Base-by-base conservation (phyloP, 2,329 filamentous ascomycete genomes). In the Penicillium sp. region DNA sequence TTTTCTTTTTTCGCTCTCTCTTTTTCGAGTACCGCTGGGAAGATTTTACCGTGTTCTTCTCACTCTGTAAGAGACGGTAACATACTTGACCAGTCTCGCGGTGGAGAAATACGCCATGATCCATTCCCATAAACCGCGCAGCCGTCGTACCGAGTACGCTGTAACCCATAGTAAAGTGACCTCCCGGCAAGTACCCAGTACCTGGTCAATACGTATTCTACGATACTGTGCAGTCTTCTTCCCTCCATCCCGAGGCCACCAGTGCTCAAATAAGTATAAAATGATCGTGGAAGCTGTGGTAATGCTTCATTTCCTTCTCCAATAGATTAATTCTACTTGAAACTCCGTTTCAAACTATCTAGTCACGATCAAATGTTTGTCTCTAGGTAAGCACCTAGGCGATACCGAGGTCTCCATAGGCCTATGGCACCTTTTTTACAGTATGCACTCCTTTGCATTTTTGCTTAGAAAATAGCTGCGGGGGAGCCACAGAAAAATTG, bases 101-200 rank as follows among this genome's bases (percentile, higher is more conserved):
- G 55, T 62, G 57, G 57, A 60, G 51, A 44, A 55, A 41, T 46
- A 41, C 48, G 46, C 48, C 50, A 48, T 44, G 46, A 53, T 55
- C 51, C 54, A 39, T 48, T 50, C 52, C 49, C 48, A 45, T 56
- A 55, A 60, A 56, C 48, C 52, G 56, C 58, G 53, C 55, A 58
- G 39, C 50, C 45, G 48, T 54, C 44, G 57, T 57, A 62, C 48
- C 42, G 39, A 43, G 43, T 62, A 57, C 58, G 18, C 43, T 35
- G 55, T 47, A 48, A 30, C n/a, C 25, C 46, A 58, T 58, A 55
- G 46, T 55, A 46, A 56, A 51, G 40, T 45, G 35, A 44, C 48
- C 36, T 48, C 28, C 8, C 24, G n/a, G 31, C 28, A 51, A 51
- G 58, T 58, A 53, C 14, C 47, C 28, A 45, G 28, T 56, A 60